Base-by-base conservation (phyloP, 1,284 basidiomycete species). In the Mycosarcoma mackinlayi region DNA sequence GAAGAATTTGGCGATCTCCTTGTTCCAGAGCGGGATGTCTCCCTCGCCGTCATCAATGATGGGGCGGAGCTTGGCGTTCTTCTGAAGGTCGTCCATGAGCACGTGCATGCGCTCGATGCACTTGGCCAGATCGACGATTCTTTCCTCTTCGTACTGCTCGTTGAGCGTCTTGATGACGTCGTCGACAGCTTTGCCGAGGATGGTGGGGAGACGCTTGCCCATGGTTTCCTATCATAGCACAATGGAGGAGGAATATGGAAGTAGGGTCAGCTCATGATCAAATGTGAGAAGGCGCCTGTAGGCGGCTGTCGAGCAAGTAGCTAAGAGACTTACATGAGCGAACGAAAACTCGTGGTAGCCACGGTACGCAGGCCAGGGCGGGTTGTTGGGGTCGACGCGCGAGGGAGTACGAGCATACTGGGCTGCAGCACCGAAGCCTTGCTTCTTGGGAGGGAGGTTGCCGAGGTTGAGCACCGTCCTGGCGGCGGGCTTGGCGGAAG, bases 331-430 rank as follows among this genome's bases (percentile, higher is more conserved):
- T 84, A 84, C 66, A 38, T 94, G 91, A 51, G 93, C 93, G 83
- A 94, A 94, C 1, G 93, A 94, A 84, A 93, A 96, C 84, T 94
- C 92, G 84, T 96, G 93, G 85, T 96, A 96, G 9, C 94, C 94
- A 65, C 93, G 60, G 79, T 84, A 84, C 1, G 84, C 93, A 27
- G 94, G 94, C 94, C 93, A 97, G 47, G 94, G 94, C 28, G 94
- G 94, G 85, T 96, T 93, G 85, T 97, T 92, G 35, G 93, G 92
- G 83, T 94, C 85, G 60, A 63, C 79, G 18, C 68, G 73, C 28
- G 75, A 77, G 7, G 77, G 67, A 0, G 73, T 79, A 14, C 76
- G 73, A 13, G 76, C 76, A 62, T 73, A 73, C 34, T 61, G 55
- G 19, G 60, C 59, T 18, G 61, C 60, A 21, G 49, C 46, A 9